These are phyloP conservation scores for Danielozyma ontarioensis DNA, from an alignment of 805 yeast species.

Conservation along the genomic window DNA sequence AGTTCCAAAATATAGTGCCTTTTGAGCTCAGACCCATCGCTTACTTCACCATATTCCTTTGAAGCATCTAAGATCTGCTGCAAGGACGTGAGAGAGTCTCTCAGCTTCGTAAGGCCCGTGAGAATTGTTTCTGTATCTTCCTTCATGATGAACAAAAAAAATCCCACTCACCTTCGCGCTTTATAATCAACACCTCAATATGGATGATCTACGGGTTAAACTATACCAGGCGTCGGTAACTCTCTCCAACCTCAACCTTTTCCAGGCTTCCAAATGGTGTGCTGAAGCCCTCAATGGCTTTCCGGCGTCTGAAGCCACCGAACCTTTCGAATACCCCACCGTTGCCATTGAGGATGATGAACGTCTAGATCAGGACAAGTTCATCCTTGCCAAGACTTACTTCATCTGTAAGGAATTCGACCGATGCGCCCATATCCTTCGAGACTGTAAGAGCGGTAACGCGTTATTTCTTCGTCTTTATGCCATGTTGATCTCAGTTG, in stretches of 20 bases:
- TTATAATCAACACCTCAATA: slow-evolving; percentile 1
- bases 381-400: slow-evolving; percentile 63
- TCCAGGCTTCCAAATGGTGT: slow-evolving; percentile 75
- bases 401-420: slow-evolving; percentile 84
- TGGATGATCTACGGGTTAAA: slow-evolving; percentile 13
- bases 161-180: background rate
- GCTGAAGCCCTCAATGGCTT: slow-evolving; percentile 76
- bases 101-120: background rate
- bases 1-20: slow-evolving; percentile 29
- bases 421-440: slow-evolving; percentile 60
- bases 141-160: background rate
- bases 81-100: background rate
- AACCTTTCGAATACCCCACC: slow-evolving; percentile 7
- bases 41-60: background rate
- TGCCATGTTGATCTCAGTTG: slow-evolving; percentile 69
- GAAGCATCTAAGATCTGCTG: background rate
- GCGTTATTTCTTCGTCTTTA: slow-evolving; percentile 63
- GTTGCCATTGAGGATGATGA: slow-evolving; percentile 23
- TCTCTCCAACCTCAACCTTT: slow-evolving; percentile 54
- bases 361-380: slow-evolving; percentile 34
- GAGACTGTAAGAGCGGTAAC: slow-evolving; percentile 44
- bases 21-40: slow-evolving; percentile 1
- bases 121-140: background rate
- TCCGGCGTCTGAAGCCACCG: slow-evolving; percentile 6
- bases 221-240: slow-evolving; percentile 26